These are phyloP conservation scores for Croton setiger DNA, from an alignment of 441 rosid species.

Conservation along the genomic window DNA sequence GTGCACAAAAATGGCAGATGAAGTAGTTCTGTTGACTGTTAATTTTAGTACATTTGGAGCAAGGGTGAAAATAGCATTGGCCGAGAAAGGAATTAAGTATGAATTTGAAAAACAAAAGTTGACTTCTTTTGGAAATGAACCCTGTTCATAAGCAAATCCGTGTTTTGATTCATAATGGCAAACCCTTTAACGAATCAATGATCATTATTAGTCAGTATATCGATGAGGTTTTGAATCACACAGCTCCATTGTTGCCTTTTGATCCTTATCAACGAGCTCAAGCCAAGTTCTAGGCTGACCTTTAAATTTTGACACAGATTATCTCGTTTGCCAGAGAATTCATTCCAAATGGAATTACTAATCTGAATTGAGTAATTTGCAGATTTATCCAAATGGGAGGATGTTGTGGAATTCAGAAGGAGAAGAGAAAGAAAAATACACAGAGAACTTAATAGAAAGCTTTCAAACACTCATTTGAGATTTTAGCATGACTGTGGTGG, in stretches of 20 bases:
- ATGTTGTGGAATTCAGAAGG: slow-evolving; percentile 15
- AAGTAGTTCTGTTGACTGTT: neutral
- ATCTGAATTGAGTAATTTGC: neutral
- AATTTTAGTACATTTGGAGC: neutral
- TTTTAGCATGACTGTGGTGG: neutral
- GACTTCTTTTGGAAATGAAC: slow-evolving; percentile 10
- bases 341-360: neutral
- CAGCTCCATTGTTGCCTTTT: slow-evolving; percentile 1
- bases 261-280: slow-evolving; percentile 11
- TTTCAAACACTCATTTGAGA: neutral
- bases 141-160: slow-evolving; percentile 10
- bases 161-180: slow-evolving; percentile 11
- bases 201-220: slow-evolving; percentile 8
- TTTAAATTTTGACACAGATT: too few species aligned
- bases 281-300: slow-evolving; percentile 13
- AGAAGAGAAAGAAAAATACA: slow-evolving; percentile 8
- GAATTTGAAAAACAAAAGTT: neutral
- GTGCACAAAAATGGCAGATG: neutral
- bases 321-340: too few species aligned
- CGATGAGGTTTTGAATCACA: neutral
- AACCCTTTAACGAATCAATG: slow-evolving; percentile 10
- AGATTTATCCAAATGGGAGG: slow-evolving; percentile 8
- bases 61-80: slow-evolving; percentile 6
- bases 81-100: slow-evolving; percentile 5
- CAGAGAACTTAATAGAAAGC: slow-evolving; percentile 8